These are phyloP conservation scores for Dendrobium chrysotoxum DNA, from an alignment of 106 monocot species.

Conservation along the genomic window DNA sequence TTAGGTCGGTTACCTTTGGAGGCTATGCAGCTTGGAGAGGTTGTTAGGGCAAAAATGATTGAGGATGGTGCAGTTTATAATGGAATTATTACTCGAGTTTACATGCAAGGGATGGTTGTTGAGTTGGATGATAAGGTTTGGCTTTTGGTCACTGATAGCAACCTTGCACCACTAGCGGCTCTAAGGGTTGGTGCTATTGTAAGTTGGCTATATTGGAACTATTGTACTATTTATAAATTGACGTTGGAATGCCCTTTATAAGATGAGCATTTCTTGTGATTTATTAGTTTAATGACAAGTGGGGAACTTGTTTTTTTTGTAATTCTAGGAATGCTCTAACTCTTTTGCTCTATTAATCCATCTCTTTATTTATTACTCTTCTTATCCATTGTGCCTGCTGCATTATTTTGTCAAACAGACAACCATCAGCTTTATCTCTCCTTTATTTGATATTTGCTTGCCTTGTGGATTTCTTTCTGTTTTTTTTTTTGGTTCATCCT, in stretches of 20 bases:
- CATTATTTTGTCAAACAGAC: background rate
- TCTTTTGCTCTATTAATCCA: background rate
- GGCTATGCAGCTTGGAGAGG: background rate
- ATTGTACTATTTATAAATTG: background rate
- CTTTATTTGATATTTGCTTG: background rate
- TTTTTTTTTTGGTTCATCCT: background rate
- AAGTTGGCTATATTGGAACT: constrained; percentile 21
- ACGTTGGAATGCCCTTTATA: background rate
- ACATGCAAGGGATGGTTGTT: constrained; percentile 63
- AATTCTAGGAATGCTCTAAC: background rate
- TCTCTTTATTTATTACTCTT: background rate
- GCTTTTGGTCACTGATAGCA: constrained; percentile 45
- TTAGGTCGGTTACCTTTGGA: constrained; percentile 5
- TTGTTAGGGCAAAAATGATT: background rate
- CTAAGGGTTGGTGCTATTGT: constrained; percentile 89
- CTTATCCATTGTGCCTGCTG: background rate
- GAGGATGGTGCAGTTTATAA: constrained; percentile 23
- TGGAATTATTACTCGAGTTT: constrained; percentile 76
- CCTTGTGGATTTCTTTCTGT: background rate
- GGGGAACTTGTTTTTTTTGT: background rate
- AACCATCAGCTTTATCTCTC: background rate
- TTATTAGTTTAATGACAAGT: background rate
- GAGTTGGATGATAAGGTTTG: constrained; percentile 81
- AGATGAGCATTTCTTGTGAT: background rate
- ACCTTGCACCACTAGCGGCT: constrained; percentile 42